Conservation (phyloP, 208 protist genomes). For the Leptomonas pyrrhocoris region DNA sequence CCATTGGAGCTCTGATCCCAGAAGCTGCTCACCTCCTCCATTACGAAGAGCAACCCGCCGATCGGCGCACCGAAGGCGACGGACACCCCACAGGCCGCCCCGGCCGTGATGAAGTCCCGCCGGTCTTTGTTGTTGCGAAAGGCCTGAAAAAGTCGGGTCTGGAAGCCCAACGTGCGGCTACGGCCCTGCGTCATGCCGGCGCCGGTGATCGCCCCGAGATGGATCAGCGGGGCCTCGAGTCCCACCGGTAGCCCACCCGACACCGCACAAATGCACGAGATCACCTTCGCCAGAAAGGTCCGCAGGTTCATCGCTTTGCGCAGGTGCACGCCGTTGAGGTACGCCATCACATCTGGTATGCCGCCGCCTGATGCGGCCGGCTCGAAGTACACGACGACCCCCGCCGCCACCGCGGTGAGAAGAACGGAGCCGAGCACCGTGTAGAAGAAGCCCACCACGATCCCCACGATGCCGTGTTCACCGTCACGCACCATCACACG, state of each 20-base stretch:
- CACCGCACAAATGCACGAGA: slow-evolving; percentile 92
- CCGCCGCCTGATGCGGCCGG: slow-evolving; percentile 83
- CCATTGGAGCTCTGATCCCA: slow-evolving; percentile 92
- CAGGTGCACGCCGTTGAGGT: slow-evolving; percentile 93
- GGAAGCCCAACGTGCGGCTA: slow-evolving; percentile 83
- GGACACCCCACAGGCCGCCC: slow-evolving; percentile 94
- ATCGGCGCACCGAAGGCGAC: slow-evolving; percentile 96
- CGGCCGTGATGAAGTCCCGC: slow-evolving; percentile 93
- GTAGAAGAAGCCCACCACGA: slow-evolving; percentile 49
- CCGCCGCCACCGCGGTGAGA: slow-evolving; percentile 56
- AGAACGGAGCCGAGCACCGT: slow-evolving; percentile 49
- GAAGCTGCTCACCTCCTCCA: slow-evolving; percentile 94
- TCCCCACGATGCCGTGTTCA: slow-evolving; percentile 31
- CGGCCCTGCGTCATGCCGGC: slow-evolving; percentile 93
- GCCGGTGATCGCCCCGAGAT: slow-evolving; percentile 94
- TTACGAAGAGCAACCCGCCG: slow-evolving; percentile 95
- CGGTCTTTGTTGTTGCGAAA: slow-evolving; percentile 94
- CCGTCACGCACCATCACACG: slow-evolving; percentile 34
- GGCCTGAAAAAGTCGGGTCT: slow-evolving; percentile 73
- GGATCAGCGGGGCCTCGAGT: slow-evolving; percentile 96
- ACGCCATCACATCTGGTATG: slow-evolving; percentile 92
- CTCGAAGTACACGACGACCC: slow-evolving; percentile 84
- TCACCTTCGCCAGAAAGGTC: slow-evolving; percentile 85
- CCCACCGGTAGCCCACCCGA: slow-evolving; percentile 91
- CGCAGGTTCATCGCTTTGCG: slow-evolving; percentile 87